Percentiles rank a stretch among this genome's conserved stretches.
phyloP scores from a whole-genome alignment of 2,329 filamentous ascomycete species.

The Talaromyces piceae region DNA sequence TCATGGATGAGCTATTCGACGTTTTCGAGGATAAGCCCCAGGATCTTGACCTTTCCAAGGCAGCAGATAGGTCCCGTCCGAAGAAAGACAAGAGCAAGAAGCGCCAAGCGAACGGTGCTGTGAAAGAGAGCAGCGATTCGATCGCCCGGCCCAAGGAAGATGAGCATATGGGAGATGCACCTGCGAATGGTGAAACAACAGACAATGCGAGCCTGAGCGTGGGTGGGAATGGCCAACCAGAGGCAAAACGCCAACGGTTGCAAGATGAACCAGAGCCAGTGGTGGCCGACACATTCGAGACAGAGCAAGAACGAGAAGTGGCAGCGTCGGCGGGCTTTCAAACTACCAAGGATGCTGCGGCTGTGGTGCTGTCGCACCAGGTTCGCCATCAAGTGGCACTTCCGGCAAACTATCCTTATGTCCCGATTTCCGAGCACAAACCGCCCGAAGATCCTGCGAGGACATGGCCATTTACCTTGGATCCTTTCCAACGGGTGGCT shows the following conservation, averaged over 20 bases:
- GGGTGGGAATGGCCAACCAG: constrained; percentile 31
- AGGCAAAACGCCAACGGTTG: constrained; percentile 41
- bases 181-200: constrained; percentile 11
- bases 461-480: constrained; percentile 80
- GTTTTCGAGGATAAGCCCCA: constrained; percentile 65
- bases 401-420: constrained; percentile 86
- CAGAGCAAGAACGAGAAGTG: constrained; percentile 85
- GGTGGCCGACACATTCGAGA: constrained; percentile 89
- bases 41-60: constrained; percentile 30
- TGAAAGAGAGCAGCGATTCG: constrained; percentile 50
- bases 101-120: constrained; percentile 72
- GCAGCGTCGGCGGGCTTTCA: constrained; percentile 66
- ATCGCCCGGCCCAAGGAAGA: constrained; percentile 26
- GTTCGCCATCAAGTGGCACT: constrained; percentile 97
- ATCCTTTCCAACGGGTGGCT: constrained; percentile 94
- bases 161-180: constrained; percentile 16
- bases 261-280: constrained; percentile 67
- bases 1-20: constrained; percentile 74
- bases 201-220: constrained; percentile 14
- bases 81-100: constrained; percentile 68
- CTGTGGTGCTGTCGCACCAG: constrained; percentile 83
- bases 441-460: constrained; percentile 79
- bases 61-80: constrained; percentile 26
- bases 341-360: constrained; percentile 53
- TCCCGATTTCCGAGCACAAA: constrained; percentile 91